Evolutionary conservation across 352 stramenopile species (phyloP).

Genomic region (Pythium sp.): DNA sequence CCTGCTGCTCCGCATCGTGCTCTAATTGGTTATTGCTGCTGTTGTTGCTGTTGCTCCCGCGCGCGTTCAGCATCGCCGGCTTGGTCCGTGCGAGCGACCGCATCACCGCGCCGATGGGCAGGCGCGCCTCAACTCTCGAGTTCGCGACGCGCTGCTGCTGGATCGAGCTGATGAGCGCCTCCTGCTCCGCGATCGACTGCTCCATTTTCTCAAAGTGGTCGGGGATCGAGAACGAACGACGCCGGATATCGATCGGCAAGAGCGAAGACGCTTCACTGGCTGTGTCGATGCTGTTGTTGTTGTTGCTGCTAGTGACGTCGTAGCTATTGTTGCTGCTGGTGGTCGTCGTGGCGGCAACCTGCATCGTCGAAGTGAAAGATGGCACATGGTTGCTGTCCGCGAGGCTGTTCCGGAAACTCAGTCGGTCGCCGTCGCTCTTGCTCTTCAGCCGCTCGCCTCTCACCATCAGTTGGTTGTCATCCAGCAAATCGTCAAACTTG

Average conservation of each 20-base stretch:
- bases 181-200: slow-evolving; percentile 62
- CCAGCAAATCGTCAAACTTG: slow-evolving; percentile 44
- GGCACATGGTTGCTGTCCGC: not conserved
- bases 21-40: not conserved
- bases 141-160: slow-evolving; percentile 36
- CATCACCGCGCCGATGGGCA: slow-evolving; percentile 23
- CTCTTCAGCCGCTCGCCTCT: not conserved
- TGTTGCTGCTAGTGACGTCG: not conserved
- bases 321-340: not conserved
- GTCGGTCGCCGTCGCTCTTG: slow-evolving; percentile 2
- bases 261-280: slow-evolving; percentile 7
- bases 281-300: slow-evolving; percentile 5
- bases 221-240: slow-evolving; percentile 45
- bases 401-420: not conserved
- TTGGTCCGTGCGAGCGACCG: slow-evolving; percentile 12
- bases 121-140: slow-evolving; percentile 9
- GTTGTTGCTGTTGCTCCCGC: not conserved
- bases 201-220: slow-evolving; percentile 54
- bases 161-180: slow-evolving; percentile 56
- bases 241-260: slow-evolving; percentile 21
- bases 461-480: not conserved
- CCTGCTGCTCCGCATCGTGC: not conserved
- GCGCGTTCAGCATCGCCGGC: not conserved
- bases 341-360: not conserved
- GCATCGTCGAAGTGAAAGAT: not conserved